Evolutionary conservation across 1,284 basidiomycete species (phyloP).

Genomic region (Boletellus deceptivus): DNA sequence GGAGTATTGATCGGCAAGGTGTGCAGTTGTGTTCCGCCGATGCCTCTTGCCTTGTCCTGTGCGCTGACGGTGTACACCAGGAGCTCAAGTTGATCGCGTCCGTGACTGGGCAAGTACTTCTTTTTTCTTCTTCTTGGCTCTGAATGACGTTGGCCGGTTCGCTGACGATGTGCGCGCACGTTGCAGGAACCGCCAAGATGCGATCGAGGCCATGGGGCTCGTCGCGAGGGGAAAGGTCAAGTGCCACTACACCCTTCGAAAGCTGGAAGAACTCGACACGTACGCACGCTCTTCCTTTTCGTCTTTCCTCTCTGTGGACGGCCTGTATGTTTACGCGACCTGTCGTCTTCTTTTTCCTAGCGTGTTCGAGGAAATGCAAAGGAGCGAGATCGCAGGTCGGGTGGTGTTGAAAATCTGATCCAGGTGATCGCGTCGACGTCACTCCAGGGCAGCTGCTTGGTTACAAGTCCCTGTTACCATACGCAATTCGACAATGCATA

Average conservation of each 20-base stretch:
- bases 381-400: conserved; percentile 36
- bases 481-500: no score
- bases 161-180: no score
- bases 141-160: neutral
- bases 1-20: conserved; percentile 59
- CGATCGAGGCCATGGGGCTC: conserved; percentile 61
- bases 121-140: neutral
- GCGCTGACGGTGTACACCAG: conserved; percentile 21
- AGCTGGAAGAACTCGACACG: conserved; percentile 50
- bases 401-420: conserved; percentile 34
- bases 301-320: neutral
- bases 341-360: conserved; percentile 18
- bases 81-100: conserved; percentile 57
- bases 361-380: conserved; percentile 33
- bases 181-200: conserved; percentile 58
- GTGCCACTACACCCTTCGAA: conserved; percentile 46
- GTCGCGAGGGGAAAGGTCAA: conserved; percentile 61
- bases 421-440: no score
- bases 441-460: no score
- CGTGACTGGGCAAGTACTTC: conserved; percentile 49
- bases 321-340: neutral
- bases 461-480: no score
- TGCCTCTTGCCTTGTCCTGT: no score
- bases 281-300: conserved; percentile 22
- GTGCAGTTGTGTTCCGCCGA: neutral